These are phyloP conservation scores for Angomonas deanei DNA, from an alignment of 208 protist species.

Conservation along the genomic window DNA sequence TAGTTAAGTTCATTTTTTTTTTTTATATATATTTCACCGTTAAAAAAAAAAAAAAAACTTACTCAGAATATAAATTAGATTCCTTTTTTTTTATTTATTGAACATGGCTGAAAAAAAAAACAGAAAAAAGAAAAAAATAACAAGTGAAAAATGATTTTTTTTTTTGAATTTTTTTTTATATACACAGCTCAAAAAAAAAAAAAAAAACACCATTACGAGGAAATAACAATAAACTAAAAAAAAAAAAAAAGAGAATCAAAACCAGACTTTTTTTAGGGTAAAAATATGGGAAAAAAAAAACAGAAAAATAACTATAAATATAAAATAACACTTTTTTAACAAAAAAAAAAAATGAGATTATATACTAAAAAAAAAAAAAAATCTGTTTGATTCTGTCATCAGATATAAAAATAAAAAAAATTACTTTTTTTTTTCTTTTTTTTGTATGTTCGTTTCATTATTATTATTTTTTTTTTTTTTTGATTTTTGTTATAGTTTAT, in stretches of 20 bases:
- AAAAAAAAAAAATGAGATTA: conserved; percentile 9
- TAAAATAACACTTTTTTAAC: conserved; percentile 3
- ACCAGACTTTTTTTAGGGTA: not conserved
- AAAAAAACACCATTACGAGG: not conserved
- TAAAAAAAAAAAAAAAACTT: not conserved
- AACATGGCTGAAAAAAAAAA: not conserved
- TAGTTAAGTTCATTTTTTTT: not conserved
- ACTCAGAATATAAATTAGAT: no score
- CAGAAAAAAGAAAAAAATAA: conserved; percentile 9
- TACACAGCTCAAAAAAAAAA: conserved; percentile 1
- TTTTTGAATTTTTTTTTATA: not conserved
- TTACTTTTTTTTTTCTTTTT: not conserved
- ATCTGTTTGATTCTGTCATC: no score
- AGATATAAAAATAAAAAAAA: not conserved
- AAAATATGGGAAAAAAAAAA: conserved; percentile 5
- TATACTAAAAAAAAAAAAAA: not conserved
- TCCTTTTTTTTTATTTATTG: not conserved
- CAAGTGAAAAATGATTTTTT: not conserved
- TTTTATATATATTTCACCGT: not conserved
- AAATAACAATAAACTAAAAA: conserved; percentile 4
- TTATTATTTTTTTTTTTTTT: no score
- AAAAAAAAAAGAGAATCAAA: conserved; percentile 6
- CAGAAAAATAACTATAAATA: conserved; percentile 6
- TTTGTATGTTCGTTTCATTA: not conserved
- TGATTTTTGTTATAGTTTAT: no score